phyloP scores from a whole-genome alignment of 208 protist genomes.

The Wallacemonas rigidus region DNA sequence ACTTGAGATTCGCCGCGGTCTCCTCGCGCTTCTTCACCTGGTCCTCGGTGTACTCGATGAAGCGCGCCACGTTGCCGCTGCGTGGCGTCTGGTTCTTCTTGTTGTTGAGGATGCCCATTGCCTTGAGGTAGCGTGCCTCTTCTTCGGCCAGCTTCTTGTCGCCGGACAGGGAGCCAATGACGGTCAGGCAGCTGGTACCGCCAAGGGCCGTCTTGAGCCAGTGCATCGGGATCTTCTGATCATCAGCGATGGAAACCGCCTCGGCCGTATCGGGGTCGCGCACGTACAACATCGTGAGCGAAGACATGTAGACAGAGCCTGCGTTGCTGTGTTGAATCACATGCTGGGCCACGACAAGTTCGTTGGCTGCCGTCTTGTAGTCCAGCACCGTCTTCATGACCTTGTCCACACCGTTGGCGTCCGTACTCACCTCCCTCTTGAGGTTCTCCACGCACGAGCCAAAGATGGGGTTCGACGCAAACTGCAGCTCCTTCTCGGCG shows the following conservation, averaged over 20 bases:
- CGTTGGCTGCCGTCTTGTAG: conserved; percentile 26
- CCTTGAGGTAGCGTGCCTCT: conserved; percentile 37
- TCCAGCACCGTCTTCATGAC: conserved; percentile 29
- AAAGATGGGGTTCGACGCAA: conserved; percentile 67
- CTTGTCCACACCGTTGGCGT: conserved; percentile 28
- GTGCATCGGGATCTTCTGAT: conserved; percentile 39
- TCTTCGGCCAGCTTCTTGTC: conserved; percentile 24
- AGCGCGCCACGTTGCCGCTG: conserved; percentile 64
- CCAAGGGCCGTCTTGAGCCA: conserved; percentile 52
- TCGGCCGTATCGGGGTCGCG: conserved; percentile 35
- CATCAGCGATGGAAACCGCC: conserved; percentile 41
- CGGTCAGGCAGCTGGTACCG: conserved; percentile 40
- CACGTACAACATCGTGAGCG: conserved; percentile 39
- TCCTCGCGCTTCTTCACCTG: conserved; percentile 35
- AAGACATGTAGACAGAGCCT: conserved; percentile 36
- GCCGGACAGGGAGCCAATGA: conserved; percentile 36
- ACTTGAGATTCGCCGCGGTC: conserved; percentile 24
- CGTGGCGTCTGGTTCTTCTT: conserved; percentile 47
- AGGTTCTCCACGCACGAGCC: conserved; percentile 55
- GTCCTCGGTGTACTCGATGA: conserved; percentile 54
- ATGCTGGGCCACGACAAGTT: conserved; percentile 44
- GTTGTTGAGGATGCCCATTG: conserved; percentile 27
- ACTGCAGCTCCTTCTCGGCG: conserved; percentile 31
- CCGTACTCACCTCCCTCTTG: conserved; percentile 24
- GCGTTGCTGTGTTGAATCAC: conserved; percentile 35